Base-by-base conservation (phyloP, 768 basidiomycete genomes). In the Mycena leptocephala region DNA sequence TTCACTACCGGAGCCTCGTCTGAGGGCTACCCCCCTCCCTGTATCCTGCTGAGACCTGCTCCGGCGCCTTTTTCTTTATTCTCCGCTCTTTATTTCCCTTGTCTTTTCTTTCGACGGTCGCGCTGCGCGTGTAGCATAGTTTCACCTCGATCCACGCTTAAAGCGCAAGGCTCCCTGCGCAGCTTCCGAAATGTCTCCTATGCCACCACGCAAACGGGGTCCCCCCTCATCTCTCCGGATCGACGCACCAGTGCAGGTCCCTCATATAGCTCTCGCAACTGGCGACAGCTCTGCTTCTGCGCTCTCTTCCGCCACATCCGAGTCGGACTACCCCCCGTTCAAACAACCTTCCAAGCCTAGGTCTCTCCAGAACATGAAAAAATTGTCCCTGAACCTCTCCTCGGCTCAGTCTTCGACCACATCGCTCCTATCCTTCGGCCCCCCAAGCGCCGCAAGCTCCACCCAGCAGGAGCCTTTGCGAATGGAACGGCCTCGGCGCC, bases 291-390 rank as follows among this genome's bases (percentile, higher is more conserved):
- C 89, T 73, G 83, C 89, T 69, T 90, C 91, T 70, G 85, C 90
- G 48, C 85, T 89, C 73, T 90, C 90, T 77, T 89, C 91, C 75
- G 86, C 91, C 18, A 75, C 87, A 67, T 89, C 89, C 74, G 91
- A 93, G 78, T 87, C 88, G 55, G 90, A 91, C 81, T 86, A 84
- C 76, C 77, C 85, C 79, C 87, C 90, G 83, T 85, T 88, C 83
- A 83, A 83, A 61, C 84, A 81, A 66, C 81, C 85, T 72, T 82
- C 86, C 70, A 88, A 85, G 81, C 86, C 88, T 69, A 86, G 87
- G 67, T 85, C 89, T 33, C 82, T 87, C 75, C 89, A 92, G 83
- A 95, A 95, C 83, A 92, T 93, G 90, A 96, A 95, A 88, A 92
- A 92, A 77, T 86, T 95, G 10, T 95, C 94, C 33, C 90, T 95